These are phyloP conservation scores for Kluyveromyces nonfermentans DNA, from an alignment of 805 yeast species.

Conservation along the genomic window DNA sequence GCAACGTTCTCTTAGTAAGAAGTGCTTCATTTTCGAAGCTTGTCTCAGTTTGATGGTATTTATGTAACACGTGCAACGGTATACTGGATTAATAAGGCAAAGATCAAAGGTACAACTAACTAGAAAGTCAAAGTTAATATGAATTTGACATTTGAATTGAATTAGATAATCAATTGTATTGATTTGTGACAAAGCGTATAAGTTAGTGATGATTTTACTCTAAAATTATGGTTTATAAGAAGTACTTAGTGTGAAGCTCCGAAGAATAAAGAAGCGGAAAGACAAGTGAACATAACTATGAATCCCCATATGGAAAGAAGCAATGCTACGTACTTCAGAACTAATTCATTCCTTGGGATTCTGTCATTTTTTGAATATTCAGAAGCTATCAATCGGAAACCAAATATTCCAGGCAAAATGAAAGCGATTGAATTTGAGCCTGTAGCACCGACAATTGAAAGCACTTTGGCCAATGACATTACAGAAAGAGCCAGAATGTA, in stretches of 20 bases:
- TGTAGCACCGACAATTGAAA: conserved; percentile 72
- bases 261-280: conserved; percentile 30
- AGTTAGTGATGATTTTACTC: too few species aligned
- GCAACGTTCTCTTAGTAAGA: background rate
- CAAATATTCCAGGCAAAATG: conserved; percentile 71
- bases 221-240: background rate
- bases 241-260: conserved; percentile 18
- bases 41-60: background rate
- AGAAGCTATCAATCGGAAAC: conserved; percentile 33
- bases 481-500: conserved; percentile 52
- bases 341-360: conserved; percentile 20
- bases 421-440: conserved; percentile 76
- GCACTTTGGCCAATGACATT: conserved; percentile 55
- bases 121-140: too few species aligned
- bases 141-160: too few species aligned
- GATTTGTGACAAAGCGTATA: background rate
- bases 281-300: conserved; percentile 42
- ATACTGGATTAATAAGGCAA: too few species aligned
- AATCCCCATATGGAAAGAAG: conserved; percentile 40
- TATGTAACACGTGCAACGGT: background rate
- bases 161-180: background rate
- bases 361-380: conserved; percentile 11
- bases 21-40: background rate
- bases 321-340: conserved; percentile 32
- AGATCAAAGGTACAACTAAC: too few species aligned